Percentiles rank a stretch among this genome's conserved stretches.
These are phyloP conservation scores for Panaeolus cyanescens DNA, from an alignment of 768 basidiomycete species.

Conservation along the genomic window DNA sequence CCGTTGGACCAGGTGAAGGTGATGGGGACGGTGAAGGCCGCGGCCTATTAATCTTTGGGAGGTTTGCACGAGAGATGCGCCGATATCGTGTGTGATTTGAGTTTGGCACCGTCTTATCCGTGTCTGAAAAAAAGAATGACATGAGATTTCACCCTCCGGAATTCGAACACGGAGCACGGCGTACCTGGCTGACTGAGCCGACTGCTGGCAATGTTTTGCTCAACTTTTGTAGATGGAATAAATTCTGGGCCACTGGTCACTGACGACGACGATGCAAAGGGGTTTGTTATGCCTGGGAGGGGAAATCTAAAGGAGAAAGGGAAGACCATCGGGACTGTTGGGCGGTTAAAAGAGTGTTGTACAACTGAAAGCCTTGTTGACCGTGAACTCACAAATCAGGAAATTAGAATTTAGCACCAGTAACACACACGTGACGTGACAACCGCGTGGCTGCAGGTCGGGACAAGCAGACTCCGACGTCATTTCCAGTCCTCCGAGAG, in stretches of 20 bases:
- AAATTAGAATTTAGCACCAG: background rate
- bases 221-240: constrained; percentile 11
- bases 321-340: constrained; percentile 36
- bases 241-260: constrained; percentile 10
- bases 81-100: constrained; percentile 15
- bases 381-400: background rate
- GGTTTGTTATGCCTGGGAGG: constrained; percentile 68
- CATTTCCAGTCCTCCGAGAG: background rate
- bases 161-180: constrained; percentile 5
- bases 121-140: constrained; percentile 17
- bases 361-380: background rate
- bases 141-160: constrained; percentile 16
- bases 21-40: constrained; percentile 25
- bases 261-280: constrained; percentile 43
- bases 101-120: constrained; percentile 13
- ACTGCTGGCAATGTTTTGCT: constrained; percentile 13
- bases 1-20: constrained; percentile 37
- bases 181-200: constrained; percentile 1
- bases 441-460: background rate
- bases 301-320: constrained; percentile 73
- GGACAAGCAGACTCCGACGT: background rate
- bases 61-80: constrained; percentile 16
- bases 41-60: constrained; percentile 24
- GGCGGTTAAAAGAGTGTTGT: constrained; percentile 2
- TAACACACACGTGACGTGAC: background rate